phyloP scores from a whole-genome alignment of 805 yeast genomes.

The Candida berthetii region DNA sequence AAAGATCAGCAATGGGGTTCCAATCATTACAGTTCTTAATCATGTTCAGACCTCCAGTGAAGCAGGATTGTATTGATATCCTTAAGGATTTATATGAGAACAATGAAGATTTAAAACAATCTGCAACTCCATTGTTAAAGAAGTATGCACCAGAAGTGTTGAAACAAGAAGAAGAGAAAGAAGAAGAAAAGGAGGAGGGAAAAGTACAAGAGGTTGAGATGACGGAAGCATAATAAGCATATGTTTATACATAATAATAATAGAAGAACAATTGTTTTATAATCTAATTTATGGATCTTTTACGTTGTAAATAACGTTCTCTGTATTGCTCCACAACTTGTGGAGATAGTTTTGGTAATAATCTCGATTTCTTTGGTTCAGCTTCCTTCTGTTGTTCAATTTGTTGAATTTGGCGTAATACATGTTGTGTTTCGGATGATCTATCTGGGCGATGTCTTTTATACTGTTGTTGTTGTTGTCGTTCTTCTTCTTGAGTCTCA shows the following conservation, averaged over 20 bases:
- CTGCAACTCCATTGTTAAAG: conserved; percentile 37
- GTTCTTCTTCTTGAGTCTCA: too few relatives aligned
- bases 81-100: conserved; percentile 39
- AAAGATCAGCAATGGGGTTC: conserved; percentile 72
- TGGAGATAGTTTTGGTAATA: conserved; percentile 13
- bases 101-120: conserved; percentile 44
- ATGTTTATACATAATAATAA: too few relatives aligned
- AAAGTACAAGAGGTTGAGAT: too few relatives aligned
- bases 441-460: too few relatives aligned
- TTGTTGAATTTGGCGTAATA: too few relatives aligned
- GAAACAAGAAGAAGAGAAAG: neutral
- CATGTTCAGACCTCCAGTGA: conserved; percentile 88
- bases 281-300: too few relatives aligned
- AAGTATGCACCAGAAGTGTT: conserved; percentile 30
- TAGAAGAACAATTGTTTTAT: too few relatives aligned
- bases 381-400: too few relatives aligned
- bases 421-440: too few relatives aligned
- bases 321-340: conserved; percentile 9
- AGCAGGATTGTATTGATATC: conserved; percentile 40
- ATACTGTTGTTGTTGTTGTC: too few relatives aligned
- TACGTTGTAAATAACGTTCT: conserved; percentile 10
- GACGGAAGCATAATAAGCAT: too few relatives aligned
- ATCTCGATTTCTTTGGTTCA: conserved; percentile 4
- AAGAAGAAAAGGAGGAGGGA: neutral
- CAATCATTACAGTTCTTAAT: conserved; percentile 76